Conservation (phyloP, 1,284 basidiomycete species). For the Ustilago vetiveriae region DNA sequence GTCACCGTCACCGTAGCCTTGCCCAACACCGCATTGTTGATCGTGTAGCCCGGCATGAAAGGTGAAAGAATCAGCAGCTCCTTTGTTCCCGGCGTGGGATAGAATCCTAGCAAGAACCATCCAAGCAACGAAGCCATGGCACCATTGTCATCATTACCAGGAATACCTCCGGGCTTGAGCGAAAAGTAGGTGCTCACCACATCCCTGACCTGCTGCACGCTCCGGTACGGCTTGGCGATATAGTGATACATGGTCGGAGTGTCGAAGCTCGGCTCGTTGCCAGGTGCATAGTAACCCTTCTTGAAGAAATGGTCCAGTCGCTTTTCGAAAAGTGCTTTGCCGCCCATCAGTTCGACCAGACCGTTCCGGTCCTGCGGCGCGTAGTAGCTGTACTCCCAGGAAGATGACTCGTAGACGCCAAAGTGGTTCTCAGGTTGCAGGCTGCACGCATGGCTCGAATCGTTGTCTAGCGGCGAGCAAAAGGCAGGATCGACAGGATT, state of each 20-base stretch:
- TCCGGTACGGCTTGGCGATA: conserved; percentile 39
- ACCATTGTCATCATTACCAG: conserved; percentile 72
- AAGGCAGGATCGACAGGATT: conserved; percentile 42
- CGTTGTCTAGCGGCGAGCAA: conserved; percentile 52
- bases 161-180: conserved; percentile 36
- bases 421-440: conserved; percentile 54
- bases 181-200: conserved; percentile 53
- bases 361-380: conserved; percentile 57
- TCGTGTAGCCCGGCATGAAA: conserved; percentile 52
- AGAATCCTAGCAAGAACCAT: conserved; percentile 73
- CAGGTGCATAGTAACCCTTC: conserved; percentile 48
- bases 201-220: conserved; percentile 38
- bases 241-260: conserved; percentile 53
- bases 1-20: conserved; percentile 41
- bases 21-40: conserved; percentile 52
- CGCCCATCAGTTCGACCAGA: conserved; percentile 52
- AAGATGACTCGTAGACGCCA: conserved; percentile 52
- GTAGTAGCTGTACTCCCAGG: conserved; percentile 59
- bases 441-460: conserved; percentile 41
- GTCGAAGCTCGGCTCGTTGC: conserved; percentile 60
- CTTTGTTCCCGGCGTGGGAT: conserved; percentile 71
- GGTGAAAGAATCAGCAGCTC: conserved; percentile 58
- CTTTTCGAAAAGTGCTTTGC: conserved; percentile 43
- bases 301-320: conserved; percentile 58
- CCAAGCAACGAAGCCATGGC: conserved; percentile 77